Evolutionary conservation across 1,284 basidiomycete species (phyloP), one percentile per base, ranked within the genome.

Genomic region (Pholiota adiposa): DNA sequence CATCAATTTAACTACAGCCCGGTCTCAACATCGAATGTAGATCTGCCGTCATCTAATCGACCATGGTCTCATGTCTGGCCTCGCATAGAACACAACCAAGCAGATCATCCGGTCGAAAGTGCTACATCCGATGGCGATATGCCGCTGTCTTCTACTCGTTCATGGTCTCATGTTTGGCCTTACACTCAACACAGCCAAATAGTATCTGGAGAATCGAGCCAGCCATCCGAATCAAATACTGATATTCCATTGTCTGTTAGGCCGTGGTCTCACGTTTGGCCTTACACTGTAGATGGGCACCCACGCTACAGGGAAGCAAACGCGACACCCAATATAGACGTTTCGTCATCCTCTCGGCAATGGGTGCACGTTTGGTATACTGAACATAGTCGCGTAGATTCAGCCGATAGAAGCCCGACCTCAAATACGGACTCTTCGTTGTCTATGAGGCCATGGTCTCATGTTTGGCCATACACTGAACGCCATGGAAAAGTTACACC

Each of bases 371-470:
- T 31, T 31, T 31, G 29, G 29, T 31, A 31, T 11, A 31, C 4
- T 11, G 25, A 7, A 46, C 43, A 21, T 19, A 11, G 2, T n/a
- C 2, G 4, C 14, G 4, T 18, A 21, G 43, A 46, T 46, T 46
- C 14, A n/a, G 31, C 7, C 8, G 23, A 41, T 2, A 40, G 14
- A 19, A 4, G 5, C 11, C 18, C 29, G 14, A 27, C 23, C 21
- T n/a, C 31, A 27, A 8, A 25, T n/a, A n/a, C n/a, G n/a, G n/a
- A n/a, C n/a, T n/a, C n/a, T n/a, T n/a, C n/a, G n/a, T n/a, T n/a
- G n/a, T 23, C 61, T 77, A 27, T 69, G 63, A 16, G 66, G 72
- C 36, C 70, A 73, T 51, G 74, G 71, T 4, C 18, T n/a, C 60
- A 58, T 55, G 56, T 62, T 16, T 58, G 60, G 56, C 60, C 60